phyloP scores from a whole-genome alignment of 345 rosid genomes.

The Hypericum perforatum region DNA sequence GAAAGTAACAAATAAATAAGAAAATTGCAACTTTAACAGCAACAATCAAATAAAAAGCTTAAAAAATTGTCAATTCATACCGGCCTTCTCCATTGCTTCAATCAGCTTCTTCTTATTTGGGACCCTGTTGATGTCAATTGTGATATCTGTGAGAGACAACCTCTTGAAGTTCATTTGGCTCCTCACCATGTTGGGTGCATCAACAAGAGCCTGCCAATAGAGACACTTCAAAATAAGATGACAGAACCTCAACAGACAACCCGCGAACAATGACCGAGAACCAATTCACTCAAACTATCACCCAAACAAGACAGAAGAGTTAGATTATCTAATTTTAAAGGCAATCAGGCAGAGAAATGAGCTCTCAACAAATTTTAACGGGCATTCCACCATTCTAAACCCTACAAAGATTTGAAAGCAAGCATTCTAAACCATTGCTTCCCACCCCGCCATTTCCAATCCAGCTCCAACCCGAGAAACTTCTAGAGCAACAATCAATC shows the following conservation, averaged over 20 bases:
- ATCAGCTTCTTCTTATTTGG: constrained; percentile 76
- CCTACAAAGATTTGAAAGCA: no score
- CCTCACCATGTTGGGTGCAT: constrained; percentile 90
- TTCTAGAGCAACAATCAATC: no score
- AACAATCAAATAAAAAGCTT: background rate
- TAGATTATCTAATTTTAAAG: no score
- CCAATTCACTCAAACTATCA: no score
- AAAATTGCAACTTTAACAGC: background rate
- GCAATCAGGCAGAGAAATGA: no score
- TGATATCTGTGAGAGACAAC: constrained; percentile 76
- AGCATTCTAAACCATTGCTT: no score
- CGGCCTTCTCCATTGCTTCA: constrained; percentile 91
- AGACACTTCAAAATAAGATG: background rate
- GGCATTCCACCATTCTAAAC: no score
- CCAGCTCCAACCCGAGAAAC: no score
- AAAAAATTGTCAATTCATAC: constrained; percentile 25
- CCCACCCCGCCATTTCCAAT: no score
- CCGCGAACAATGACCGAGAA: background rate
- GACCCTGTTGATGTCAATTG: constrained; percentile 63
- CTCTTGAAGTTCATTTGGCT: constrained; percentile 93
- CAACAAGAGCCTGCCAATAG: constrained; percentile 67
- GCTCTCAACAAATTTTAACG: no score
- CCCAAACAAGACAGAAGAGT: no score
- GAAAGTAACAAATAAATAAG: background rate
- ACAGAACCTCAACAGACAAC: background rate